phyloP scores from a whole-genome alignment of 192 early-diverging fungal genomes.

The Backusella mclennaniae region DNA sequence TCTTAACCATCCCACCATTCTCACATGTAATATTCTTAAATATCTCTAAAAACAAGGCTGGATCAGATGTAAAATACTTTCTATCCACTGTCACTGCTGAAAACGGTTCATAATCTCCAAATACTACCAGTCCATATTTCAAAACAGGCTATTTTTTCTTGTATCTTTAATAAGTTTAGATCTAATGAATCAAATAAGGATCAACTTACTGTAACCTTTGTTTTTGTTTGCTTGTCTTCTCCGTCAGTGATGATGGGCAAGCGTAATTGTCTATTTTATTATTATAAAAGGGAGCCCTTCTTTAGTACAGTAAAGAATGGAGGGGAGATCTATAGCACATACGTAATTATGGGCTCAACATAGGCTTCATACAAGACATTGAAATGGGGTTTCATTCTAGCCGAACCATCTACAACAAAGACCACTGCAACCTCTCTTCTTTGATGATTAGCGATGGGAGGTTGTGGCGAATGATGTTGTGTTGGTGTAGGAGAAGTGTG shows the following conservation, averaged over 20 bases:
- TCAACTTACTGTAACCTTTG: slow-evolving; percentile 50
- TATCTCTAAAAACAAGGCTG: slow-evolving; percentile 42
- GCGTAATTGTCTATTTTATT: slow-evolving; percentile 47
- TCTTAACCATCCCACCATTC: slow-evolving; percentile 52
- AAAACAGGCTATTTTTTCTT: slow-evolving; percentile 42
- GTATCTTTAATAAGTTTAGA: neutral
- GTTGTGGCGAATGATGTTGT: slow-evolving; percentile 23
- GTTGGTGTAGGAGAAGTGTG: slow-evolving; percentile 18
- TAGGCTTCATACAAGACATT: slow-evolving; percentile 45
- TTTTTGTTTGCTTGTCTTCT: slow-evolving; percentile 46
- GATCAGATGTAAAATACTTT: slow-evolving; percentile 50
- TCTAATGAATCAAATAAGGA: neutral
- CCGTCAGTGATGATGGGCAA: slow-evolving; percentile 45
- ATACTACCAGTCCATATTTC: slow-evolving; percentile 53
- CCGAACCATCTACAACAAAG: slow-evolving; percentile 56
- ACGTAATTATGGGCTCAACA: slow-evolving; percentile 55
- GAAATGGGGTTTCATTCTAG: slow-evolving; percentile 46
- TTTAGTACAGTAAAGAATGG: neutral
- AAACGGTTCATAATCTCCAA: slow-evolving; percentile 53
- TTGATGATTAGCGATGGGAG: slow-evolving; percentile 26
- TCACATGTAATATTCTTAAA: slow-evolving; percentile 45
- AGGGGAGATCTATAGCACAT: neutral
- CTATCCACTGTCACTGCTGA: slow-evolving; percentile 50
- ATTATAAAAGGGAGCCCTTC: neutral
- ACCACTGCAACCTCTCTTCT: slow-evolving; percentile 54